Evolutionary conservation across 345 rosid species (phyloP).

Genomic region (Camelina hispida): DNA sequence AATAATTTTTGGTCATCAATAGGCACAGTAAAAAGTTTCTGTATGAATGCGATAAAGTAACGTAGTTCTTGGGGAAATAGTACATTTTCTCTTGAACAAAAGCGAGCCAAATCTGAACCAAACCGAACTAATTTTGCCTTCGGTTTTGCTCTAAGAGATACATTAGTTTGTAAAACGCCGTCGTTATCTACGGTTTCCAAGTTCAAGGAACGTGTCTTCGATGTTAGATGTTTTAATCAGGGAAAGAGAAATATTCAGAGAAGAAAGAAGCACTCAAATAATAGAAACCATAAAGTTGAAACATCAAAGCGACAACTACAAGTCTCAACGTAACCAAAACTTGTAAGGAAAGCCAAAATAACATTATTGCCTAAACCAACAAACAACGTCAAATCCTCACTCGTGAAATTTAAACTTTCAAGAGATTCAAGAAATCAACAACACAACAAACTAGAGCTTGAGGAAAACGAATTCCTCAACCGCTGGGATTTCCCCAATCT

Average conservation of each 20-base stretch:
- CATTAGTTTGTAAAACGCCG: too few species aligned
- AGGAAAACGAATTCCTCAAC: constrained; percentile 86
- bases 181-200: not conserved
- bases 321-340: constrained; percentile 30
- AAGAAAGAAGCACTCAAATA: constrained; percentile 10
- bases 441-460: constrained; percentile 54
- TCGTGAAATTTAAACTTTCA: not conserved
- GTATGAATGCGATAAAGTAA: too few species aligned
- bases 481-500: constrained; percentile 74
- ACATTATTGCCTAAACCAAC: constrained; percentile 41
- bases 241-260: not conserved
- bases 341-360: constrained; percentile 20
- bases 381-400: constrained; percentile 26
- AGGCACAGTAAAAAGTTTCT: too few species aligned
- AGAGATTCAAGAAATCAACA: constrained; percentile 23
- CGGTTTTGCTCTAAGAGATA: too few species aligned
- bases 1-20: too few species aligned
- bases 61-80: too few species aligned
- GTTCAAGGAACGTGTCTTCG: not conserved
- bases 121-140: too few species aligned
- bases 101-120: not conserved
- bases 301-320: constrained; percentile 33
- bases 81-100: not conserved
- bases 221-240: not conserved
- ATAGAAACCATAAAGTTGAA: constrained; percentile 17